These are phyloP conservation scores for Lactarius sp. DNA, from an alignment of 768 basidiomycete species.

Conservation along the genomic window DNA sequence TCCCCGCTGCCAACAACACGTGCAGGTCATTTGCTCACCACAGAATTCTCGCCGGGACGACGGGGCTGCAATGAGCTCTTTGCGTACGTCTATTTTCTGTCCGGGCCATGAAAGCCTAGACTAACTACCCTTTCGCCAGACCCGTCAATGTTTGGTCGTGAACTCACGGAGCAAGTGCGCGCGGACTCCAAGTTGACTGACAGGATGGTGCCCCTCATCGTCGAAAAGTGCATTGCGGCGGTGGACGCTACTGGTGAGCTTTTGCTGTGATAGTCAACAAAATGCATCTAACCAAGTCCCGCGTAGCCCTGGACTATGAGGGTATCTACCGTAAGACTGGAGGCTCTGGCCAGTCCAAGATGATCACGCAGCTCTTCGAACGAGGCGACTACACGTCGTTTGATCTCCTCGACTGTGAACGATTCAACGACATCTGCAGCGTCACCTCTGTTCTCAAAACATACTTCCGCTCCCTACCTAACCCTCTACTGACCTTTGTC, in stretches of 20 bases:
- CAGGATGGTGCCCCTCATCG: constrained; percentile 75
- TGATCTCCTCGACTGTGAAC: constrained; percentile 78
- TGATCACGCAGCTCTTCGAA: constrained; percentile 92
- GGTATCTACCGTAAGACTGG: constrained; percentile 98
- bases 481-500: constrained; percentile 85
- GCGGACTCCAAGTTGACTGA: constrained; percentile 57
- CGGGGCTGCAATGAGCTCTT: background rate
- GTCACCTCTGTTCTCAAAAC: constrained; percentile 96
- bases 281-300: background rate
- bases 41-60: constrained; percentile 22
- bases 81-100: constrained; percentile 12
- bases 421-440: constrained; percentile 96
- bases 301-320: constrained; percentile 84
- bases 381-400: constrained; percentile 86
- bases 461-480: constrained; percentile 90
- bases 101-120: background rate
- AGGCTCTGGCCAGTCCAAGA: constrained; percentile 86
- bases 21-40: constrained; percentile 14
- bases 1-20: constrained; percentile 21
- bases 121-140: constrained; percentile 39
- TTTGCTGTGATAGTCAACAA: background rate
- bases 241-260: constrained; percentile 79
- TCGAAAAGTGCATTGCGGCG: constrained; percentile 93
- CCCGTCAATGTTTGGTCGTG: constrained; percentile 90
- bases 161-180: constrained; percentile 77